Conservation (phyloP, 148 eudicot genomes). For the Nepenthes gracilis region DNA sequence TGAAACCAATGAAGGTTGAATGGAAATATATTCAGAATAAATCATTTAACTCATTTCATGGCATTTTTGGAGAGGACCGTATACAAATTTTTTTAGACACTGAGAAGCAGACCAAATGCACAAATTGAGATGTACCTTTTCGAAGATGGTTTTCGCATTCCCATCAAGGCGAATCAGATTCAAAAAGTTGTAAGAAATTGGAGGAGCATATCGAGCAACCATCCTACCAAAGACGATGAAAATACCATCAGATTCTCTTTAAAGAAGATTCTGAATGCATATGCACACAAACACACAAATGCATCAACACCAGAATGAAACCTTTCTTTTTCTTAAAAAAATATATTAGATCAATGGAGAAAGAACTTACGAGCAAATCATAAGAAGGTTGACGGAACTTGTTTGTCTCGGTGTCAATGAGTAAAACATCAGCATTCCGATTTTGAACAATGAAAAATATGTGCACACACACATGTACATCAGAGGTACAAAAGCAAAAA, state of each 20-base stretch:
- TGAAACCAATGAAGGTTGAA: too few species aligned
- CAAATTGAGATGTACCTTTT: conserved; percentile 28
- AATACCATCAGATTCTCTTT: background rate
- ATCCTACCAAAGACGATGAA: conserved; percentile 39
- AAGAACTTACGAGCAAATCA: conserved; percentile 88
- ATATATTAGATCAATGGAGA: background rate
- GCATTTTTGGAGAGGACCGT: too few species aligned
- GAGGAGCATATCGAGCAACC: conserved; percentile 99
- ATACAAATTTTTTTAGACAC: too few species aligned
- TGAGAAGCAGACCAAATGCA: too few species aligned
- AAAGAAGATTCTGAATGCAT: too few species aligned
- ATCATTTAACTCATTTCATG: too few species aligned
- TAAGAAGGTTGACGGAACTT: conserved; percentile 83
- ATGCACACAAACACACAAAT: too few species aligned
- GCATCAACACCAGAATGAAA: too few species aligned
- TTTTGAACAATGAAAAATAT: conserved; percentile 74
- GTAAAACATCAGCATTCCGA: conserved; percentile 85
- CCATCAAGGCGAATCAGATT: conserved; percentile 68
- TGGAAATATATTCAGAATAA: too few species aligned
- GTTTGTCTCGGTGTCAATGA: conserved; percentile 90
- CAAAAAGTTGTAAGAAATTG: conserved; percentile 80
- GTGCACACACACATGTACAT: conserved; percentile 95
- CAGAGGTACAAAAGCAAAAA: conserved; percentile 76
- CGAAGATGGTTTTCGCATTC: conserved; percentile 67
- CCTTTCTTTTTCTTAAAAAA: background rate